Evolutionary conservation across 2,329 filamentous ascomycete species (phyloP).

Genomic region (Ascochyta viciae-villosae): DNA sequence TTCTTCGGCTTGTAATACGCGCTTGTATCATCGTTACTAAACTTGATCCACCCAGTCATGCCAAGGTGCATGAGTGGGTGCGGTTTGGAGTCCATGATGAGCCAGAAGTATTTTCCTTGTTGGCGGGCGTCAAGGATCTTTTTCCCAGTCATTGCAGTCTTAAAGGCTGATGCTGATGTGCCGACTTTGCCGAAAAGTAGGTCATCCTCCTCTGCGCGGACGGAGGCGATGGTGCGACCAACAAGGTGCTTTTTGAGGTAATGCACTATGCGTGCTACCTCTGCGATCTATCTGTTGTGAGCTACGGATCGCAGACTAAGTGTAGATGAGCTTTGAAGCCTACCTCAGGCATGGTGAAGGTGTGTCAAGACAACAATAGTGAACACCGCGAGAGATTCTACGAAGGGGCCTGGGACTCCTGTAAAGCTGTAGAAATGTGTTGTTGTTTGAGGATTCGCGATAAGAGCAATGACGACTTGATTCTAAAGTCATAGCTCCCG

Average conservation of each 20-base stretch:
- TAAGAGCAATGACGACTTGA: slow-evolving; percentile 12
- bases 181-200: slow-evolving; percentile 93
- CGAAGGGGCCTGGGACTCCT: background rate
- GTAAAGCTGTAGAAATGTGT: background rate
- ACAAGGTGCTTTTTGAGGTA: slow-evolving; percentile 84
- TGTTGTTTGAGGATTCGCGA: background rate
- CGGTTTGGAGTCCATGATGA: slow-evolving; percentile 78
- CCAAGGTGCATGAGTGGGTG: slow-evolving; percentile 92
- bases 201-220: slow-evolving; percentile 76
- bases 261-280: slow-evolving; percentile 83
- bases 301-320: background rate
- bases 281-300: slow-evolving; percentile 49
- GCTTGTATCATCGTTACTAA: slow-evolving; percentile 76
- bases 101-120: slow-evolving; percentile 97
- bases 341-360: slow-evolving; percentile 46
- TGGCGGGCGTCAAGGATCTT: slow-evolving; percentile 75
- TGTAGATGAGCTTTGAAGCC: background rate
- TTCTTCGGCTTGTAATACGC: slow-evolving; percentile 75
- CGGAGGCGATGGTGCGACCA: slow-evolving; percentile 76
- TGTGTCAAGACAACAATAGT: background rate
- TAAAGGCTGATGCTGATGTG: slow-evolving; percentile 76
- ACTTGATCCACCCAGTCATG: slow-evolving; percentile 81
- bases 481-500: slow-evolving; percentile 9
- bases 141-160: slow-evolving; percentile 75
- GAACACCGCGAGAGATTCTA: background rate